A percentile compares a stretch with the other conserved stretches of the same genome.
Conservation (phyloP, 1,284 basidiomycete species). For the Leccinum subspadiceum region DNA sequence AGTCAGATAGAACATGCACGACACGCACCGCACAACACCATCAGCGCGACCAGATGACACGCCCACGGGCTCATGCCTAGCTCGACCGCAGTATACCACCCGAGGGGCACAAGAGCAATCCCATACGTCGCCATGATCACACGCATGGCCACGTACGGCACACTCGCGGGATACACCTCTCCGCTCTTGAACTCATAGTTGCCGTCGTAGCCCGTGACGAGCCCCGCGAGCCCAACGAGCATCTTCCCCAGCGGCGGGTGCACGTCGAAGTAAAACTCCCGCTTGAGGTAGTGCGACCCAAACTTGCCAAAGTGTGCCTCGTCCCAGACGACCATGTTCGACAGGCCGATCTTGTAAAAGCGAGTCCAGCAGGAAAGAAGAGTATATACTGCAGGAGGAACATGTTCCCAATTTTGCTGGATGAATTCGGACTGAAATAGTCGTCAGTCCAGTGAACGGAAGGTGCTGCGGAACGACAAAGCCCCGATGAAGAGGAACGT, state of each 20-base stretch:
- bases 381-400: constrained; percentile 86
- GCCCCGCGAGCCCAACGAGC: constrained; percentile 92
- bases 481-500: constrained; percentile 29
- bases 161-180: constrained; percentile 76
- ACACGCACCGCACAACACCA: constrained; percentile 84
- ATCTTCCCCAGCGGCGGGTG: constrained; percentile 99
- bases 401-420: constrained; percentile 78
- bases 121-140: constrained; percentile 94
- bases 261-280: constrained; percentile 96
- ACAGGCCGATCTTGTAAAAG: constrained; percentile 90
- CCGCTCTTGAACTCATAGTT: constrained; percentile 95
- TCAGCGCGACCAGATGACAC: constrained; percentile 89
- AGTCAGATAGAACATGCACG: neutral
- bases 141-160: constrained; percentile 94
- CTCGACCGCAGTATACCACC: constrained; percentile 96
- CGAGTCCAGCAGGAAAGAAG: constrained; percentile 93
- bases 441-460: neutral
- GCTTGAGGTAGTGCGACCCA: constrained; percentile 93
- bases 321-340: constrained; percentile 93
- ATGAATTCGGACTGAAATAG: constrained; percentile 67
- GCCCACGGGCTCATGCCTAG: constrained; percentile 89
- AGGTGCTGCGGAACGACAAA: constrained; percentile 4
- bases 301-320: constrained; percentile 99
- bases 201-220: constrained; percentile 91
- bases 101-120: constrained; percentile 92